Evolutionary conservation across 371 early-diverging fungal genomes (phyloP).

Genomic region (Apophysomyces sp.): DNA sequence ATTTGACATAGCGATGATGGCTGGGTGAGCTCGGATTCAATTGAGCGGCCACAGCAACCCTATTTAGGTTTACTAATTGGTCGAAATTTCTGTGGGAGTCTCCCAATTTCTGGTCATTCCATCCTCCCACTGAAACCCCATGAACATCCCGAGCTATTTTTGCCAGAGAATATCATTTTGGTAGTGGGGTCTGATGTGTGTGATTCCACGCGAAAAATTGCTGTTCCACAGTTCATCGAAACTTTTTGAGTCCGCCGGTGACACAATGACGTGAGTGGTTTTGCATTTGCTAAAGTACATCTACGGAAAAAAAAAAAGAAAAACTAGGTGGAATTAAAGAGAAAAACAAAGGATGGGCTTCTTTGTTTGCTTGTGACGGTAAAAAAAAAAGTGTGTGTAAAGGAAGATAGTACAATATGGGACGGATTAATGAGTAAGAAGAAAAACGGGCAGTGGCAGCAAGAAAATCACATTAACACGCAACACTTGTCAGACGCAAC

Average conservation of each 20-base stretch:
- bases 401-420: constrained; percentile 1
- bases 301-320: neutral
- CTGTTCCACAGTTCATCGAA: constrained; percentile 1
- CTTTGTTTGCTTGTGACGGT: neutral
- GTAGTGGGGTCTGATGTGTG: no score
- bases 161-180: no score
- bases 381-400: neutral
- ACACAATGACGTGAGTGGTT: constrained; percentile 1
- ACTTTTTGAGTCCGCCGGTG: neutral
- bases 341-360: neutral
- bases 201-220: neutral
- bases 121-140: no score
- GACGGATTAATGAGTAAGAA: constrained; percentile 1
- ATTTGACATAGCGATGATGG: no score
- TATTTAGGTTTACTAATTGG: no score
- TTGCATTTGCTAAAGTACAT: neutral
- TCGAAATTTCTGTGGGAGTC: no score
- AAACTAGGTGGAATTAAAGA: neutral
- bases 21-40: no score
- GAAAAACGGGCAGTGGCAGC: neutral
- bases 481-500: constrained; percentile 21
- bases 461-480: constrained; percentile 16
- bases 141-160: no score
- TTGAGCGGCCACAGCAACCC: no score
- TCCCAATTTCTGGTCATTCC: no score